Evolutionary conservation across 1,284 basidiomycete genomes (phyloP).

Genomic region (Malassezia dermatis): DNA sequence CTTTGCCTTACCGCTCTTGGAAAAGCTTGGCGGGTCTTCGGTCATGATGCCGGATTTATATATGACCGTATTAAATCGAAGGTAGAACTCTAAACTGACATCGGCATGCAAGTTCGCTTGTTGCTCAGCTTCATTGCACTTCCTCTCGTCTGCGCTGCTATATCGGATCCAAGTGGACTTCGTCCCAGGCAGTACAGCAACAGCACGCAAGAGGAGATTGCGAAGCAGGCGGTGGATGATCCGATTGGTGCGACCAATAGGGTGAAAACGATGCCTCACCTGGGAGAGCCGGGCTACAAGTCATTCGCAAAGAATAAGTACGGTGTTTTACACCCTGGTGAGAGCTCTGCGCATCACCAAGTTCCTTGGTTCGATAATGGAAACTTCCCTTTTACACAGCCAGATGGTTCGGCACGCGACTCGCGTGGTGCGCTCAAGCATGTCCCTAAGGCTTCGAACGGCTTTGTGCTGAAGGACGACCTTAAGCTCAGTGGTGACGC

Average conservation of each 20-base stretch:
- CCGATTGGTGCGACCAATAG: slow-evolving; percentile 3
- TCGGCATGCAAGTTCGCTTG: background rate
- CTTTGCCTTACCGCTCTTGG: background rate
- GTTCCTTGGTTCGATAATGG: slow-evolving; percentile 8
- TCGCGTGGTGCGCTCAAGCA: slow-evolving; percentile 7
- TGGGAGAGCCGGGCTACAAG: background rate
- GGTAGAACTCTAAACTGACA: background rate
- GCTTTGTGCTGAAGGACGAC: slow-evolving; percentile 17
- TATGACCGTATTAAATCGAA: background rate
- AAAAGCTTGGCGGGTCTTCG: background rate
- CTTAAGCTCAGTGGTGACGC: slow-evolving; percentile 1
- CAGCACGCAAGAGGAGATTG: background rate
- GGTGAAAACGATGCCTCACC: slow-evolving; percentile 5
- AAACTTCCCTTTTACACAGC: slow-evolving; percentile 7
- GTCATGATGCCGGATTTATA: background rate
- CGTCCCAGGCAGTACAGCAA: background rate
- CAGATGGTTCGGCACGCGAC: background rate
- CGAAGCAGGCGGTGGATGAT: background rate
- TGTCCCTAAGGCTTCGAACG: slow-evolving; percentile 6
- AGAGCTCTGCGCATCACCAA: background rate
- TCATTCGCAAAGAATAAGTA: background rate
- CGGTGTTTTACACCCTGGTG: background rate
- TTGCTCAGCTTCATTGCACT: background rate
- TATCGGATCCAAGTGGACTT: background rate
- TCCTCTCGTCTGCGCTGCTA: background rate